These are phyloP conservation scores for Crithidia brevicula DNA, from an alignment of 208 protist species.

Conservation along the genomic window DNA sequence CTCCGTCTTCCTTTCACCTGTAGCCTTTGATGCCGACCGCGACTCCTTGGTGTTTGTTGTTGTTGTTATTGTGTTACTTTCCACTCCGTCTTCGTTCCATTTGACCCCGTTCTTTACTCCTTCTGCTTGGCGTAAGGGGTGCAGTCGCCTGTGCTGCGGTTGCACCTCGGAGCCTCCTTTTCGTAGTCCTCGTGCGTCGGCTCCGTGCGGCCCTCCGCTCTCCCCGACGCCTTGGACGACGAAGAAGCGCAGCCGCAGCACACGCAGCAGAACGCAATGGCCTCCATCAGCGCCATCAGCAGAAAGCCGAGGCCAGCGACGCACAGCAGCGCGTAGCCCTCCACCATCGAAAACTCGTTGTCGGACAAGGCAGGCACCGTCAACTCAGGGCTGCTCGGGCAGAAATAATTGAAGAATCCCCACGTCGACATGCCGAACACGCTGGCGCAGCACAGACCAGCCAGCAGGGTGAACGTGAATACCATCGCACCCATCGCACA, in stretches of 20 bases:
- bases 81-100: neutral
- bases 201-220: neutral
- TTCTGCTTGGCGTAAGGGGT: slow-evolving; percentile 3
- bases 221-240: neutral
- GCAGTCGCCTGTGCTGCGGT: slow-evolving; percentile 1
- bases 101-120: slow-evolving; percentile 3
- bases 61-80: slow-evolving; percentile 16
- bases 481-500: neutral
- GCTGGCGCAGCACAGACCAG: neutral
- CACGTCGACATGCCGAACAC: slow-evolving; percentile 3
- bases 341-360: neutral
- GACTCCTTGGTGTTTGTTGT: too few species aligned
- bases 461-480: neutral
- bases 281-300: slow-evolving; percentile 1
- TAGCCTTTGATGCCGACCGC: too few species aligned
- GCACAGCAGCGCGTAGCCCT: slow-evolving; percentile 9
- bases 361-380: neutral
- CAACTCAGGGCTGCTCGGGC: neutral
- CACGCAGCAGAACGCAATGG: neutral
- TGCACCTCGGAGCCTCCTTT: neutral
- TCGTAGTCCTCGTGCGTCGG: neutral
- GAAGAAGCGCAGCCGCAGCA: neutral
- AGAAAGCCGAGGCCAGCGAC: slow-evolving; percentile 10
- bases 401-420: neutral
- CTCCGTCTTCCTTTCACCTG: too few species aligned